Evolutionary conservation across 2,329 filamentous ascomycete species (phyloP), one percentile per base, ranked within the genome.

Genomic region (Rutstroemia sydowiana): DNA sequence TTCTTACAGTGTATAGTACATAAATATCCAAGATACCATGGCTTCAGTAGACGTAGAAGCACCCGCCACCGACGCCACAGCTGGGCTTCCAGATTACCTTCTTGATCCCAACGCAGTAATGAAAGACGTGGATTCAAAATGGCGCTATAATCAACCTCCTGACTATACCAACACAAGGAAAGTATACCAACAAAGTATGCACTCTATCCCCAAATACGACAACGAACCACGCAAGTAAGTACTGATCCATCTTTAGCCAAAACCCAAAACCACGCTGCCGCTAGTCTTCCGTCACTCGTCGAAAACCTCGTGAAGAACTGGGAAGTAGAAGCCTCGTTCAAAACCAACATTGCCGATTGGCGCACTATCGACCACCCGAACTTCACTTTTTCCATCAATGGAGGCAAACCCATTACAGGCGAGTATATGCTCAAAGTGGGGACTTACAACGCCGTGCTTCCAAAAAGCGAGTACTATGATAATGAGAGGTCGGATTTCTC

Each of bases 251-350:
- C 21, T n/a, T 36, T 61, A 85, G 81, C 77, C 48, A 84, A 82
- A 65, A 71, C 68, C 32, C 73, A 70, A 66, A 74, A 68, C 60
- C 82, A 85, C 65, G 66, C 68, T 42, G 70, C 78, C 3, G 73
- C 72, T 32, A 81, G 75, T 51, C 74, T 86, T 2, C 75, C 78
- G 13, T 68, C 75, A 45, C 74, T 86, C 4, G 81, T 86, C 36
- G 77, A 85, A 65, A 86, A 85, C 62, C 75, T 86, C 1, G 82
- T 86, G 63, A 85, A 86, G 70, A 86, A 86, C 65, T 86, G 82
- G 83, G 82, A 86, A 66, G 77, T 85, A 47, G 82, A 86, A 65
- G 83, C 83, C 0, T 84, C 79, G 0, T 85, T 83, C 75, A 86
- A 86, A 68, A 74, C 75, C 7, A 61, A 72, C 14, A 71, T 85